Percentiles rank a stretch among this genome's conserved stretches.
phyloP scores from a whole-genome alignment of 768 basidiomycete species.

The Amylocystis lapponica region DNA sequence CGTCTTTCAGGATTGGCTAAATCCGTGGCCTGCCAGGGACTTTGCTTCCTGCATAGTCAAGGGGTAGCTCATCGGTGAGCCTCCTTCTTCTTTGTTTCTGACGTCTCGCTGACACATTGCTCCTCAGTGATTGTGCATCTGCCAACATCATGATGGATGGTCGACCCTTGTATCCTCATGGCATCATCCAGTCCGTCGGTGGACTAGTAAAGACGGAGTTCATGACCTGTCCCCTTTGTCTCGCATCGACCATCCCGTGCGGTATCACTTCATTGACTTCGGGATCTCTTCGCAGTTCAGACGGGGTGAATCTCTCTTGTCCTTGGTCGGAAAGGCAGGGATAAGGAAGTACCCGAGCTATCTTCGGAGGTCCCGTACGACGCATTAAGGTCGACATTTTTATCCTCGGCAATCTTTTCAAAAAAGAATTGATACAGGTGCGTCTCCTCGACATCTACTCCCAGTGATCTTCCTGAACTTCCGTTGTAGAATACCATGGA shows the following conservation, averaged over 20 bases:
- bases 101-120: not conserved
- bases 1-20: too few relatives aligned
- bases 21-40: too few relatives aligned
- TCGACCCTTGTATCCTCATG: slow-evolving; percentile 8
- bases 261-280: slow-evolving; percentile 21
- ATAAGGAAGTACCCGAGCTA: slow-evolving; percentile 19
- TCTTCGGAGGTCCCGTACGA: slow-evolving; percentile 14
- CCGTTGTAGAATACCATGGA: slow-evolving; percentile 7
- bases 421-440: slow-evolving; percentile 14
- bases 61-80: slow-evolving; percentile 21
- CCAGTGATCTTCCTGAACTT: slow-evolving; percentile 1
- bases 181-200: slow-evolving; percentile 20
- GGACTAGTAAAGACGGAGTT: slow-evolving; percentile 26
- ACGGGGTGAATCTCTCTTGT: slow-evolving; percentile 8
- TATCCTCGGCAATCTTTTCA: slow-evolving; percentile 14
- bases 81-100: too few relatives aligned
- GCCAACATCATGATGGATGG: slow-evolving; percentile 19
- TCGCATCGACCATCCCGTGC: slow-evolving; percentile 30
- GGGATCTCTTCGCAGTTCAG: slow-evolving; percentile 12
- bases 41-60: slow-evolving; percentile 18
- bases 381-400: slow-evolving; percentile 20
- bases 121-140: slow-evolving; percentile 7
- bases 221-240: slow-evolving; percentile 22
- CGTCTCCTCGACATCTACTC: not conserved
- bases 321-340: slow-evolving; percentile 12